Conservation (phyloP, 2,329 filamentous ascomycete genomes). For the Stemphylium lycopersici region DNA sequence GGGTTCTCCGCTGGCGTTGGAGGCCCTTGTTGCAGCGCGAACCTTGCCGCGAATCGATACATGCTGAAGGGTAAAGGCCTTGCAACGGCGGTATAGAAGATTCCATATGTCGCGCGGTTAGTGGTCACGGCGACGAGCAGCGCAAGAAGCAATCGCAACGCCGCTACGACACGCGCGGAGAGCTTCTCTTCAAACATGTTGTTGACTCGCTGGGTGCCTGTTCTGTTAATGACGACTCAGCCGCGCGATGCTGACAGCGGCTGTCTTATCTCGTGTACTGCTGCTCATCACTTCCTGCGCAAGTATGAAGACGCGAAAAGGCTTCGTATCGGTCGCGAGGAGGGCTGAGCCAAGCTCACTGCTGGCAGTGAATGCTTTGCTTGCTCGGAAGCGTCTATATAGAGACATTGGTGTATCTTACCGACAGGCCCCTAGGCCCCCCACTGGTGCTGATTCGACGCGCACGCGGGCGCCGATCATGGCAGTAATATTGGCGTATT, state of each 20-base stretch:
- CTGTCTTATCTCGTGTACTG: constrained; percentile 14
- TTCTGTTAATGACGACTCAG: constrained; percentile 30
- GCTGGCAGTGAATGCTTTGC: constrained; percentile 12
- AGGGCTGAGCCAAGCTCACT: constrained; percentile 12
- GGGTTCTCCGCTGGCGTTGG: constrained; percentile 2
- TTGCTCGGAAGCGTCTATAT: constrained; percentile 14
- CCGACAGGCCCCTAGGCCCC: not conserved
- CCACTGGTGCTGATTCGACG: constrained; percentile 7
- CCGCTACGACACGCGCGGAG: constrained; percentile 17
- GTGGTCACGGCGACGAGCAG: not conserved
- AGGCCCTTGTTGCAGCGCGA: constrained; percentile 10
- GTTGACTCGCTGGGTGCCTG: constrained; percentile 11
- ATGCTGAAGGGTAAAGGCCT: constrained; percentile 9
- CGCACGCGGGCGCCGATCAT: constrained; percentile 2
- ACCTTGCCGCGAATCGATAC: constrained; percentile 20
- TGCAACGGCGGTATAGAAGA: constrained; percentile 14
- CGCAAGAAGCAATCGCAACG: not conserved
- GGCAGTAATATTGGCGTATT: constrained; percentile 32
- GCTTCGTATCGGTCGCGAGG: constrained; percentile 23
- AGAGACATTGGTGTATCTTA: constrained; percentile 15
- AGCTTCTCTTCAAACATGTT: not conserved
- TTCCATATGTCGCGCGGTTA: constrained; percentile 2
- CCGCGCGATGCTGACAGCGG: constrained; percentile 30
- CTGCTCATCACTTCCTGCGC: constrained; percentile 20
- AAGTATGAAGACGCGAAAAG: constrained; percentile 17